phyloP scores from a whole-genome alignment of 1,284 basidiomycete genomes.

The Malassezia nana region DNA sequence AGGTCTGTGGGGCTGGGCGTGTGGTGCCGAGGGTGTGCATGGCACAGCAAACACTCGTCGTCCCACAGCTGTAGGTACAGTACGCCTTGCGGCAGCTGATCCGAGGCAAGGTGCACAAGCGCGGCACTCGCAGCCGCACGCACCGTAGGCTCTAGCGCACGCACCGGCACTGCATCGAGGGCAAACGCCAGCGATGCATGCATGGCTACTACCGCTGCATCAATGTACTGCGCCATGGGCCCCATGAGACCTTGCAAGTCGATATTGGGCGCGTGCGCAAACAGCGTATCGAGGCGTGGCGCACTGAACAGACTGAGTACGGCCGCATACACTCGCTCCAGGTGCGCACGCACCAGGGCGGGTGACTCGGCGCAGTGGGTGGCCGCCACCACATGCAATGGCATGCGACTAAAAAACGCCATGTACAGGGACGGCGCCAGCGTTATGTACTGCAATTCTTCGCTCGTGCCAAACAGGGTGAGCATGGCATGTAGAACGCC shows the following conservation, averaged over 20 bases:
- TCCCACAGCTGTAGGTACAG: conserved; percentile 80
- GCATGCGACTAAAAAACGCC: conserved; percentile 71
- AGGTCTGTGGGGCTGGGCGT: conserved; percentile 69
- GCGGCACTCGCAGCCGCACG: conserved; percentile 46
- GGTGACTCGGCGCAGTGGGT: conserved; percentile 89
- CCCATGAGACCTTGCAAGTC: conserved; percentile 74
- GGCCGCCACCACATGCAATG: conserved; percentile 80
- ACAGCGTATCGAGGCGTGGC: conserved; percentile 71
- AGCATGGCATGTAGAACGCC: conserved; percentile 91
- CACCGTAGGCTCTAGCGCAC: conserved; percentile 57
- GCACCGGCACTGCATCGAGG: conserved; percentile 63
- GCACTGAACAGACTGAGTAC: conserved; percentile 79
- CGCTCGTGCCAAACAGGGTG: conserved; percentile 53
- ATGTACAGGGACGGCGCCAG: conserved; percentile 56
- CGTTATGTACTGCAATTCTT: conserved; percentile 26
- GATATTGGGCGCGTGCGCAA: conserved; percentile 78
- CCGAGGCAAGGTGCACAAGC: not conserved
- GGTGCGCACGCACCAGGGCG: conserved; percentile 74
- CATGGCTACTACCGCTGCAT: conserved; percentile 26
- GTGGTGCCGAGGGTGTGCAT: conserved; percentile 80
- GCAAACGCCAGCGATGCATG: conserved; percentile 20
- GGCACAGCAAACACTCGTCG: conserved; percentile 67
- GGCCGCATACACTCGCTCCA: conserved; percentile 87
- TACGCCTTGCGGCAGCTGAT: conserved; percentile 56
- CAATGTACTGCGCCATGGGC: conserved; percentile 53